Base-by-base conservation (phyloP, 2,329 filamentous ascomycete genomes). In the Diaporthe capsici region DNA sequence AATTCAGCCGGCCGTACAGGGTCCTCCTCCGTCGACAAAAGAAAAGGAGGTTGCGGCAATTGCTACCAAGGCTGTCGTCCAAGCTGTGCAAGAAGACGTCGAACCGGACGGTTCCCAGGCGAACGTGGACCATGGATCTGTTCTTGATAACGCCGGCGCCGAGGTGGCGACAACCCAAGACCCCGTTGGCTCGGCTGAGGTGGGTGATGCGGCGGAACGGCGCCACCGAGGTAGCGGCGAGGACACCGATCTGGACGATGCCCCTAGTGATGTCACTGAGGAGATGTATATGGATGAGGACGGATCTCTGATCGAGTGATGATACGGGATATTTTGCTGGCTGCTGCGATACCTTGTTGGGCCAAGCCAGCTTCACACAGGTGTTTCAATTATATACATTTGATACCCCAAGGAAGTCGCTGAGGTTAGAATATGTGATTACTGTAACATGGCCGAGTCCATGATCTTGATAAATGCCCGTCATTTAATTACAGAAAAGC, bases 261-360 rank as follows among this genome's bases (percentile, higher is more conserved):
- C 68, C 0, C 55, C 47, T 20, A 82, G 81, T 68, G 82, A 83
- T 72, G 78, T 77, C 13, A 82, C 81, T 9, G 81, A 82, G 63
- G 82, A 83, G 65, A 78, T 79, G 47, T 79, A 80, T 68, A 82
- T 82, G 79, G 79, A 77, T 28, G 80, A 82, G 34, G 81, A 83
- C 51, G 82, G 82, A 0, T 82, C 83, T 28, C 75, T 84, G 71
- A 57, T 79, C 4, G 77, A 81, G n/a, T 75, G 44, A 74, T 15
- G 25, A 53, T 53, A 39, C 37, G 22, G 31, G 31, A 6, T 55
- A 7, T 1, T 7, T 15, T 17, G 10, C 9, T n/a, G 44, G 60
- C 8, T 51, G 15, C 47, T 39, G 34, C 31, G 47, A 17, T 17
- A 6, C 22, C 28, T 3, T n/a, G 15, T 39, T 2, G 3, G 4